These are phyloP conservation scores for Fomitopsis schrenkii DNA, from an alignment of 1,284 basidiomycete genomes.

Conservation along the genomic window DNA sequence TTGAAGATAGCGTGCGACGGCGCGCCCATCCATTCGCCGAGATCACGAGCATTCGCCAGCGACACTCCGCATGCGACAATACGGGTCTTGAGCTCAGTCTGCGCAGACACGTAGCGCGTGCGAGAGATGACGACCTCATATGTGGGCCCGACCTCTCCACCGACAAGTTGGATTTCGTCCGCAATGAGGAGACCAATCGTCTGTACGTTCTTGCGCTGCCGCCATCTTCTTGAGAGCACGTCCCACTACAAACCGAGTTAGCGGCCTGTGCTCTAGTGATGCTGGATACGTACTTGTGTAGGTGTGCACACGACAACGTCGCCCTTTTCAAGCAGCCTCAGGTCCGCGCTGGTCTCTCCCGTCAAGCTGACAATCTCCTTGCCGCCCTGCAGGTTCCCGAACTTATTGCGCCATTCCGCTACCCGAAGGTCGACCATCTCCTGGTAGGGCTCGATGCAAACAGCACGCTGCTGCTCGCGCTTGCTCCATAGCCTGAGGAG, in stretches of 20 bases:
- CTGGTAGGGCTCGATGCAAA: slow-evolving; percentile 95
- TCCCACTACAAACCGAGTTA: slow-evolving; percentile 72
- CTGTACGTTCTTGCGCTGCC: slow-evolving; percentile 95
- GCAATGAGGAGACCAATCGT: slow-evolving; percentile 90
- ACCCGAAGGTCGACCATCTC: slow-evolving; percentile 95
- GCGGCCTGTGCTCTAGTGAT: slow-evolving; percentile 11
- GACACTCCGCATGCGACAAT: slow-evolving; percentile 95
- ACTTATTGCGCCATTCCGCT: slow-evolving; percentile 87
- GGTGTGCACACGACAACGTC: slow-evolving; percentile 94
- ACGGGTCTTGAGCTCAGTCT: slow-evolving; percentile 87
- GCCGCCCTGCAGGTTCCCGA: slow-evolving; percentile 76
- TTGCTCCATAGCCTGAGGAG: slow-evolving; percentile 90
- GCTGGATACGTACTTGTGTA: slow-evolving; percentile 47
- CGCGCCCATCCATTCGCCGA: slow-evolving; percentile 98
- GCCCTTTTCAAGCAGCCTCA: slow-evolving; percentile 88
- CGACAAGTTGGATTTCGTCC: slow-evolving; percentile 93
- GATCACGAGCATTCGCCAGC: slow-evolving; percentile 92
- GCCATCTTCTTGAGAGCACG: slow-evolving; percentile 93
- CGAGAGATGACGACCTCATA: slow-evolving; percentile 96
- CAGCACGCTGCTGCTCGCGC: slow-evolving; percentile 78
- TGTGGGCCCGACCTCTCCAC: slow-evolving; percentile 89
- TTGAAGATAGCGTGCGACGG: slow-evolving; percentile 95
- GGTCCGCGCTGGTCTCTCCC: slow-evolving; percentile 92
- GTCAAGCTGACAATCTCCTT: slow-evolving; percentile 93
- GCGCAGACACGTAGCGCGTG: slow-evolving; percentile 94